Percentiles rank a stretch among this genome's conserved stretches.
Evolutionary conservation across 768 basidiomycete species (phyloP).

Genomic region (Ramaria rubella): DNA sequence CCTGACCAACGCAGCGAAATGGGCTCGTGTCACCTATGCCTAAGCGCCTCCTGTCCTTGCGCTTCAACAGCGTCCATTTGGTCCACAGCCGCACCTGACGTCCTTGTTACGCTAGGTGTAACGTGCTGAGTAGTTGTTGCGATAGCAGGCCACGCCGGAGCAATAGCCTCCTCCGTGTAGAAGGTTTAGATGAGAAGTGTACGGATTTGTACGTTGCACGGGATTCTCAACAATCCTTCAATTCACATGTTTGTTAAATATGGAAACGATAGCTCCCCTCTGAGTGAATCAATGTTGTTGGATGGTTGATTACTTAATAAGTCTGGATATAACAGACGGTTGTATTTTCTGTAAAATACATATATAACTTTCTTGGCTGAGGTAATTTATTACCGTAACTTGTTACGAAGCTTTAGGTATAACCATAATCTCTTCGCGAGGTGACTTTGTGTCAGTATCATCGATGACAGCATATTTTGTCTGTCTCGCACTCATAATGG

Average conservation of each 20-base stretch:
- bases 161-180: background rate
- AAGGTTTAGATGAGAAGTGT: conserved; percentile 13
- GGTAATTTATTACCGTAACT: no score
- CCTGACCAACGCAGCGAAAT: conserved; percentile 86
- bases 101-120: background rate
- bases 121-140: conserved; percentile 5
- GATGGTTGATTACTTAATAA: no score
- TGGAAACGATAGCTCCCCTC: no score
- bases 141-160: conserved; percentile 4
- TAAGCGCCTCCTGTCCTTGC: conserved; percentile 46
- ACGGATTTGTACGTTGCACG: conserved; percentile 10
- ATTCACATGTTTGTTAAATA: conserved; percentile 4
- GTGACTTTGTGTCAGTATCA: no score
- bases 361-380: no score
- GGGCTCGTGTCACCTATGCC: conserved; percentile 81
- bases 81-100: background rate
- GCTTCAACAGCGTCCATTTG: conserved; percentile 90
- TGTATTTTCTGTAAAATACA: no score
- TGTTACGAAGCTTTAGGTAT: no score
- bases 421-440: no score
- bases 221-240: conserved; percentile 14
- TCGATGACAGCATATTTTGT: no score
- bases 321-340: no score
- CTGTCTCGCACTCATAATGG: no score
- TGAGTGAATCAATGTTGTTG: no score